These are phyloP conservation scores for Phyllosticta capitalensis DNA, from an alignment of 2,329 filamentous ascomycete species.

Conservation along the genomic window DNA sequence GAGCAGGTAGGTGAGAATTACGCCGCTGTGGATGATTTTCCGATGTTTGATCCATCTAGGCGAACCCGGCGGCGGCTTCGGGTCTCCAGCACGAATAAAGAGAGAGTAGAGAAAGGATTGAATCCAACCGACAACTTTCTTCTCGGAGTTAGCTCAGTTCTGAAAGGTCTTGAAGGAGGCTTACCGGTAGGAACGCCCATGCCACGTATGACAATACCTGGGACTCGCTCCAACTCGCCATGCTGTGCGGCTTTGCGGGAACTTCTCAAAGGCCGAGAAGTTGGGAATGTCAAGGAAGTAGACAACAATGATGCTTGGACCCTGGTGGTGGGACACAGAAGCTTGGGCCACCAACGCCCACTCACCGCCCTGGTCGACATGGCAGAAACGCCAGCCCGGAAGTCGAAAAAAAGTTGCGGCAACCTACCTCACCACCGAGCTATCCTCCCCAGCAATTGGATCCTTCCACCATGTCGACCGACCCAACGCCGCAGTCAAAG, in stretches of 20 bases:
- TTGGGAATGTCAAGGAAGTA: too few relatives aligned
- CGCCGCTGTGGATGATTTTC: constrained; percentile 70
- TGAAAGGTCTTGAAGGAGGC: constrained; percentile 16
- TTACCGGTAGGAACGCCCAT: constrained; percentile 54
- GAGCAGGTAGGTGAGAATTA: constrained; percentile 73
- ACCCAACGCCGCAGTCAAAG: constrained; percentile 16
- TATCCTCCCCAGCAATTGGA: background rate
- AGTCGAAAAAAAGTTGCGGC: constrained; percentile 8
- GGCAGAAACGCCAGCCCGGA: background rate
- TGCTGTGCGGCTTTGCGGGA: background rate
- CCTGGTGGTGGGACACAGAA: too few relatives aligned
- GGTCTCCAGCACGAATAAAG: constrained; percentile 80
- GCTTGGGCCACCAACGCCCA: too few relatives aligned
- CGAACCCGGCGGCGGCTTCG: constrained; percentile 60
- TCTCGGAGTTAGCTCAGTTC: background rate
- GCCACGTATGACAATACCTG: constrained; percentile 45
- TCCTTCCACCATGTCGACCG: constrained; percentile 26
- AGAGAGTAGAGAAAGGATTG: constrained; percentile 80
- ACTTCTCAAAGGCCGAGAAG: too few relatives aligned
- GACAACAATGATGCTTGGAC: too few relatives aligned
- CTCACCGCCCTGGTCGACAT: background rate
- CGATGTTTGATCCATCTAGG: constrained; percentile 63
- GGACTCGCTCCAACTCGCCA: background rate
- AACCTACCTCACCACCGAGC: background rate
- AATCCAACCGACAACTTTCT: constrained; percentile 61